Percentiles rank a stretch among this genome's conserved stretches.
Conservation (phyloP, 768 basidiomycete genomes). For the Boletus barrowsii region DNA sequence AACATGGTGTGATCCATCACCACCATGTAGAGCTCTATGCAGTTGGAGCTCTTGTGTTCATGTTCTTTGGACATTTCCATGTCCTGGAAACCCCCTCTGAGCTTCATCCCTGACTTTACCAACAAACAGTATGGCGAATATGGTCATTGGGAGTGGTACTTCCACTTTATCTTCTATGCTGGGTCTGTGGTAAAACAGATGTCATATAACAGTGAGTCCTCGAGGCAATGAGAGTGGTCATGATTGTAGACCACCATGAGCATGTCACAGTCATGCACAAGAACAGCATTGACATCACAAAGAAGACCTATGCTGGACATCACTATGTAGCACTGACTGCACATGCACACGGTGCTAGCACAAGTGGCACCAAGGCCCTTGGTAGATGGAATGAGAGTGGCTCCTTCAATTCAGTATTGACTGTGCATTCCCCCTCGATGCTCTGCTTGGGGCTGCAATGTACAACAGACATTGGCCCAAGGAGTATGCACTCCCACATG, state of each 20-base stretch:
- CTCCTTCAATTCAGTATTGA: not conserved
- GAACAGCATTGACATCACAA: constrained; percentile 25
- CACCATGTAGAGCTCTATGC: constrained; percentile 28
- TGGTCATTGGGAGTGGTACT: constrained; percentile 32
- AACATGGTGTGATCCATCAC: constrained; percentile 32
- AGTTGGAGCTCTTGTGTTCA: constrained; percentile 25
- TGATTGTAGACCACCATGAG: constrained; percentile 19
- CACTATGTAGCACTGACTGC: constrained; percentile 31
- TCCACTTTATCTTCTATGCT: constrained; percentile 21
- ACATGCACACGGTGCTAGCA: constrained; percentile 28
- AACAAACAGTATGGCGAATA: constrained; percentile 22
- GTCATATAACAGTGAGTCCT: constrained; percentile 25
- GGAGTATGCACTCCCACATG: constrained; percentile 21
- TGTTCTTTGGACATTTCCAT: constrained; percentile 20
- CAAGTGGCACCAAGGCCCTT: constrained; percentile 22
- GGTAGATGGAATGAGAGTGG: not conserved
- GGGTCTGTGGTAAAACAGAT: constrained; percentile 14
- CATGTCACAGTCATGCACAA: constrained; percentile 23
- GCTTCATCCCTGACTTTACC: constrained; percentile 30
- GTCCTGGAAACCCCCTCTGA: constrained; percentile 1
- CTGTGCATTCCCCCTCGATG: too few relatives aligned
- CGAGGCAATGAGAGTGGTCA: not conserved
- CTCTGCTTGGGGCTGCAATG: constrained; percentile 31
- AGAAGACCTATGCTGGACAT: constrained; percentile 20
- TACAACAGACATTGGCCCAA: constrained; percentile 14